Evolutionary conservation across 1,284 basidiomycete genomes (phyloP).

Genomic region (Trametes polyzona): DNA sequence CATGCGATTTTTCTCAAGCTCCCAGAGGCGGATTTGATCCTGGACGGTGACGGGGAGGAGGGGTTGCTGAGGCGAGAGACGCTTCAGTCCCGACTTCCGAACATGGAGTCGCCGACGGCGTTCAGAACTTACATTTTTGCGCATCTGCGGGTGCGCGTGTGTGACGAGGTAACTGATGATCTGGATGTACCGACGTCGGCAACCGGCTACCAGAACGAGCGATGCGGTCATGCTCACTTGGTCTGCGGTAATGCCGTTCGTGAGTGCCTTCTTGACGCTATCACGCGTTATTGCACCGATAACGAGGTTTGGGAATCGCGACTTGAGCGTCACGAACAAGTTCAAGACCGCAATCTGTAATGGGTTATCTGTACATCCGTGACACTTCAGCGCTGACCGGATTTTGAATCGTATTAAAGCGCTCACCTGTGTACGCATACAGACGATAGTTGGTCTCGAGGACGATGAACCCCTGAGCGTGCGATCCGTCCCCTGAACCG

Average conservation of each 20-base stretch:
- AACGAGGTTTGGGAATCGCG: conserved; percentile 95
- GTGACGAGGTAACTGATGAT: conserved; percentile 95
- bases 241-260: conserved; percentile 95
- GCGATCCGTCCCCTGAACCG: conserved; percentile 57
- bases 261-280: conserved; percentile 92
- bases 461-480: conserved; percentile 88
- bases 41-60: conserved; percentile 94
- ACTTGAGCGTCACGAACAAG: conserved; percentile 91
- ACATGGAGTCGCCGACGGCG: not conserved
- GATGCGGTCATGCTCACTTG: conserved; percentile 61
- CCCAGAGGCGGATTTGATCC: conserved; percentile 98
- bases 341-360: conserved; percentile 96
- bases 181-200: conserved; percentile 43
- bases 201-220: conserved; percentile 1
- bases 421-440: conserved; percentile 94
- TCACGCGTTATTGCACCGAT: conserved; percentile 95
- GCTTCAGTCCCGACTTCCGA: not conserved
- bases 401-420: conserved; percentile 7
- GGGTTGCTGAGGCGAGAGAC: conserved; percentile 66
- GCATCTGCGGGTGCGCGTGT: conserved; percentile 98
- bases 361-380: conserved; percentile 73
- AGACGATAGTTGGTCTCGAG: conserved; percentile 98
- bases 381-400: conserved; percentile 18
- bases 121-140: conserved; percentile 72
- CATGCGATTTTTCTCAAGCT: conserved; percentile 93